These are phyloP conservation scores for Psidium guajava DNA, from an alignment of 345 rosid genomes.

Conservation along the genomic window DNA sequence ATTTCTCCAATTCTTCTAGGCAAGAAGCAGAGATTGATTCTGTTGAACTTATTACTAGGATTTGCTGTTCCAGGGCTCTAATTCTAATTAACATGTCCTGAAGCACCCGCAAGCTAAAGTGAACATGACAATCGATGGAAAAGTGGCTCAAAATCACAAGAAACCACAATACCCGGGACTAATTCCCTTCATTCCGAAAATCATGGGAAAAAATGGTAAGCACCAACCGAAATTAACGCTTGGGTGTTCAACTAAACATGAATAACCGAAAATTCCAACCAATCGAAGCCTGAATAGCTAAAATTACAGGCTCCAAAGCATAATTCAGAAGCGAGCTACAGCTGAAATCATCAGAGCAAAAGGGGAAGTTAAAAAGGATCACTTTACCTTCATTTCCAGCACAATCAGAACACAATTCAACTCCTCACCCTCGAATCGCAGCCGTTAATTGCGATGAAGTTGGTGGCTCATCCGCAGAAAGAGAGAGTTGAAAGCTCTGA, in stretches of 20 bases:
- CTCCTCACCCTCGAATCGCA: not conserved
- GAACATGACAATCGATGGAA: not conserved
- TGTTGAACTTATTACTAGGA: not conserved
- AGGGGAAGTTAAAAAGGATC: not conserved
- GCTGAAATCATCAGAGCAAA: not conserved
- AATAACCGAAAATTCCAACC: not conserved
- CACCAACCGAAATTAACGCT: not conserved
- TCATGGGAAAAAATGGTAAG: not conserved
- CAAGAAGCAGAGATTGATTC: not conserved
- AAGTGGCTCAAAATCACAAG: not conserved
- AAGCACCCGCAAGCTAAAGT: not conserved
- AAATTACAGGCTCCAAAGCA: not conserved
- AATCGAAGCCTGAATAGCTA: not conserved
- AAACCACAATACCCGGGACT: not conserved
- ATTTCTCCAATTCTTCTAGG: not conserved
- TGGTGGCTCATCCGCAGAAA: not conserved
- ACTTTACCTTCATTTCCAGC: not conserved
- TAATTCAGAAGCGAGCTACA: not conserved
- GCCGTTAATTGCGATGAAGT: not conserved
- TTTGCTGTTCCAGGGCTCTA: not conserved
- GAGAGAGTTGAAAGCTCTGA: not conserved
- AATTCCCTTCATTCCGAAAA: not conserved
- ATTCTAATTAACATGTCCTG: not conserved
- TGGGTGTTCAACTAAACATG: not conserved
- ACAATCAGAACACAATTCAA: not conserved